Evolutionary conservation across 345 rosid species (phyloP), one percentile per base, ranked within the genome.

Genomic region (Hevea brasiliensis): DNA sequence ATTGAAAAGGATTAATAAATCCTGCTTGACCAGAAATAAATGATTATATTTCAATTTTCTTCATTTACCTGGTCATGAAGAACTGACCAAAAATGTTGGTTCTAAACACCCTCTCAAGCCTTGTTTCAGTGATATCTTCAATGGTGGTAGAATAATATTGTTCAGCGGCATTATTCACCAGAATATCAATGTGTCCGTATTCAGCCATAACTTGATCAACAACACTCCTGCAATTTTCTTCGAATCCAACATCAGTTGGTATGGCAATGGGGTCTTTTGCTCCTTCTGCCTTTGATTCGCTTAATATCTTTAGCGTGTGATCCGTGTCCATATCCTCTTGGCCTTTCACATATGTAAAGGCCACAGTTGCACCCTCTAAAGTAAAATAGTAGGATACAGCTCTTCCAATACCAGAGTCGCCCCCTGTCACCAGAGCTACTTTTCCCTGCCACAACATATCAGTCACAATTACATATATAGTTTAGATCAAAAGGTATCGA

Each of bases 321-420:
- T 70, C 64, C 26, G 14, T 70, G 41, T 70, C 73, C 8, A 9
- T n/a, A 23, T 70, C 73, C 53, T 70, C 73, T 4, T 14, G 48
- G 37, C 65, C 54, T 40, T 40, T 27, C 1, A 70, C 65, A 58
- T 70, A 70, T 6, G 65, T 70, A 27, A 70, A 70, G 11, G 73
- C 73, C 51, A 70, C 73, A 14, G 73, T 41, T 41, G 73, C 73
- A 56, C 73, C 73, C 40, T 70, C 73, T 15, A 70, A 1, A 40
- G 73, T 27, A 57, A 56, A 70, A 24, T 40, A 44, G 65, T 41
- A 70, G 50, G 53, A 15, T 1, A 70, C 65, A 3, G 65, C 61
- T 42, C 73, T 58, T 70, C 73, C 73, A 41, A 70, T 70, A 0
- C 73, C 73, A 0, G 73, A 70, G 15, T 70, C 65, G 4, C 55